A percentile compares a stretch with the other conserved stretches of the same genome.
Evolutionary conservation across 768 basidiomycete genomes (phyloP).

Genomic region (Naganishia onofrii): DNA sequence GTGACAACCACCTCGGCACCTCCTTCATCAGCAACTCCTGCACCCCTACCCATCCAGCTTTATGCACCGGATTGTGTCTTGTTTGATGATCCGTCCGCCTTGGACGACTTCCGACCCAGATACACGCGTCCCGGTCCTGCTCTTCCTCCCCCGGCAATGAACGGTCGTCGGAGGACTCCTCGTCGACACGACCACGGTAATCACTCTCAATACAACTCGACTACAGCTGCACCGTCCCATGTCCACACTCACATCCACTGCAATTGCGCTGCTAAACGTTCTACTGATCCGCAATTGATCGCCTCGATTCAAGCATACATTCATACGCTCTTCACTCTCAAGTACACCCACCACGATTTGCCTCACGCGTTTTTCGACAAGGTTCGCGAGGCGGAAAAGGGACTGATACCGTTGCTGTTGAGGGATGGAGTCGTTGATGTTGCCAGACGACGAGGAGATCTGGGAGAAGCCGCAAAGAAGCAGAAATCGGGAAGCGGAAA

Average conservation of each 20-base stretch:
- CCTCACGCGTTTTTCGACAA: slow-evolving; percentile 21
- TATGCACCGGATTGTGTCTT: slow-evolving; percentile 21
- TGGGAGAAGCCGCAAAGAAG: slow-evolving; percentile 1
- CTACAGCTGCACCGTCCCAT: not conserved
- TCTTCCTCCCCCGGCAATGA: slow-evolving; percentile 1
- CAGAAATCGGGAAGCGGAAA: not conserved
- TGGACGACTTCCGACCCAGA: slow-evolving; percentile 21
- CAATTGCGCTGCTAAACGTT: slow-evolving; percentile 18
- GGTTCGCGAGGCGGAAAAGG: slow-evolving; percentile 21
- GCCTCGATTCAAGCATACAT: slow-evolving; percentile 17
- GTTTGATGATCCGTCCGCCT: slow-evolving; percentile 12
- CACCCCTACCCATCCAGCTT: slow-evolving; percentile 16
- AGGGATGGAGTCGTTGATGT: slow-evolving; percentile 22
- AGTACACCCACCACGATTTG: slow-evolving; percentile 19
- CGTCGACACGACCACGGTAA: slow-evolving; percentile 7
- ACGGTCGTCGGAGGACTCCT: not conserved
- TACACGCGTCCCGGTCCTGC: slow-evolving; percentile 19
- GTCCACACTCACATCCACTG: slow-evolving; percentile 7
- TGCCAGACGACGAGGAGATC: slow-evolving; percentile 6
- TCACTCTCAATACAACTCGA: not conserved
- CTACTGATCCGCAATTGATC: slow-evolving; percentile 13
- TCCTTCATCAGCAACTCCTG: slow-evolving; percentile 12
- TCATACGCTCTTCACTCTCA: slow-evolving; percentile 22
- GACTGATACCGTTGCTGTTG: slow-evolving; percentile 10
- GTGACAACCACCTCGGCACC: slow-evolving; percentile 15